Evolutionary conservation across 2,329 filamentous ascomycete species (phyloP).

Genomic region (Cordyceps militaris): DNA sequence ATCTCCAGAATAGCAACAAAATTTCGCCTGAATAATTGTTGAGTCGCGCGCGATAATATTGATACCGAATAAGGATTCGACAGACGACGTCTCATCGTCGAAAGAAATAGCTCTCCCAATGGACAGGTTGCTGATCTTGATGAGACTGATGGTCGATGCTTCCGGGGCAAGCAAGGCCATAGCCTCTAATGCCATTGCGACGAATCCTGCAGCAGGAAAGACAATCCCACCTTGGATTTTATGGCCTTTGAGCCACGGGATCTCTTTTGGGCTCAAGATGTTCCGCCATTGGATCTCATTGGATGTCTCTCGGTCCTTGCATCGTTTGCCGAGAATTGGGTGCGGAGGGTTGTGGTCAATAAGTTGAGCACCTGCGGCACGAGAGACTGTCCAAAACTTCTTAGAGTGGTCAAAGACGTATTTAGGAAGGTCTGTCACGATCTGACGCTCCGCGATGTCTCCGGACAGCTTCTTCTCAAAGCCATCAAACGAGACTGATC

Average conservation of each 20-base stretch:
- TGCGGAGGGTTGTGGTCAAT: neutral
- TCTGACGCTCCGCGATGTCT: too few species aligned
- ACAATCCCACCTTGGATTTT: constrained; percentile 35
- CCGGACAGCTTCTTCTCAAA: neutral
- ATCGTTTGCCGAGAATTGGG: neutral
- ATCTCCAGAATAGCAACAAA: neutral
- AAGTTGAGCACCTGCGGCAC: neutral
- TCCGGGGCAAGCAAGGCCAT: constrained; percentile 12
- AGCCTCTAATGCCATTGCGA: constrained; percentile 28
- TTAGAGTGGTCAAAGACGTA: neutral
- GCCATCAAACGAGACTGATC: neutral
- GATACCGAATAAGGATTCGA: neutral
- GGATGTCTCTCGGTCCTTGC: neutral
- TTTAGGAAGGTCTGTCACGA: neutral
- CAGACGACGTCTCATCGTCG: neutral
- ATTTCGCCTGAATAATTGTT: neutral
- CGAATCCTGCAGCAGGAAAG: constrained; percentile 30
- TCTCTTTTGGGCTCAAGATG: constrained; percentile 14
- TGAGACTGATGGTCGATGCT: neutral
- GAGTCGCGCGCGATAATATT: neutral
- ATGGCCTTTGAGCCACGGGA: constrained; percentile 36
- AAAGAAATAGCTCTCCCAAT: constrained; percentile 1
- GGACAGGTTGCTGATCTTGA: neutral
- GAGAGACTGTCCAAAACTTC: neutral
- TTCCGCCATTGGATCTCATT: constrained; percentile 16